Evolutionary conservation across 1,284 basidiomycete genomes (phyloP).

Genomic region (Amylostereum areolatum): DNA sequence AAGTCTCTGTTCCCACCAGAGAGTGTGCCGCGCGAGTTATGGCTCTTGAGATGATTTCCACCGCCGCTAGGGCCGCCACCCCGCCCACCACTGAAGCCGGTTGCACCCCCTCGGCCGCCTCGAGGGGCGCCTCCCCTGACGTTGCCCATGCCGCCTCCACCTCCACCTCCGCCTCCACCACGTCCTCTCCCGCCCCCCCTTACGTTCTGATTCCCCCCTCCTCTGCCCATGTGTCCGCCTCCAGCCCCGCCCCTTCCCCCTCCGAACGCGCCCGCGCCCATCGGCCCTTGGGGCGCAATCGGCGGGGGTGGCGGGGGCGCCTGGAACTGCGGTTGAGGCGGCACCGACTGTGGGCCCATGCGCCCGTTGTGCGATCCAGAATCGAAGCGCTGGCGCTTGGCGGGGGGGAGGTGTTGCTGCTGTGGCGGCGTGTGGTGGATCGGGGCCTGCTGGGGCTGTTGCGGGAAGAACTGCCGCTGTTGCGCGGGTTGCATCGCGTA

Average conservation of each 20-base stretch:
- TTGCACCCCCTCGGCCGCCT: constrained; percentile 12
- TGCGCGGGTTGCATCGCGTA: constrained; percentile 18
- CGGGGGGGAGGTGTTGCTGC: constrained; percentile 55
- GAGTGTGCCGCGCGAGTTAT: constrained; percentile 50
- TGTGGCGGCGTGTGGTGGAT: constrained; percentile 60
- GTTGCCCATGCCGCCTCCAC: constrained; percentile 35
- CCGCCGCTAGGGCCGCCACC: constrained; percentile 13
- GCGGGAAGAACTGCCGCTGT: constrained; percentile 26
- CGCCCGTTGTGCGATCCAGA: constrained; percentile 39
- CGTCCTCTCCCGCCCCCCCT: constrained; percentile 1
- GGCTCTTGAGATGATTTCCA: constrained; percentile 38
- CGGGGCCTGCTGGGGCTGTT: constrained; percentile 35
- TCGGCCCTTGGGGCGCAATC: constrained; percentile 34
- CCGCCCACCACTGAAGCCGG: constrained; percentile 24
- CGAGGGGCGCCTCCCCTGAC: constrained; percentile 29
- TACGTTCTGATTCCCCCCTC: constrained; percentile 22
- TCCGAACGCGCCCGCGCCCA: constrained; percentile 34
- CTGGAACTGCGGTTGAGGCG: constrained; percentile 45
- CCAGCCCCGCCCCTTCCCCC: constrained; percentile 24
- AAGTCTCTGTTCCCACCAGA: constrained; percentile 55
- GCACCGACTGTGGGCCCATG: constrained; percentile 39
- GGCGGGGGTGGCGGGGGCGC: constrained; percentile 33
- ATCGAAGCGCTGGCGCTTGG: constrained; percentile 82
- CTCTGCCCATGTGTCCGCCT: constrained; percentile 17
- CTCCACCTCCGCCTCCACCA: constrained; percentile 42